A percentile compares a stretch with the other conserved stretches of the same genome.
Evolutionary conservation across 371 early-diverging fungal species (phyloP).

Genomic region (Mucor saturninus): DNA sequence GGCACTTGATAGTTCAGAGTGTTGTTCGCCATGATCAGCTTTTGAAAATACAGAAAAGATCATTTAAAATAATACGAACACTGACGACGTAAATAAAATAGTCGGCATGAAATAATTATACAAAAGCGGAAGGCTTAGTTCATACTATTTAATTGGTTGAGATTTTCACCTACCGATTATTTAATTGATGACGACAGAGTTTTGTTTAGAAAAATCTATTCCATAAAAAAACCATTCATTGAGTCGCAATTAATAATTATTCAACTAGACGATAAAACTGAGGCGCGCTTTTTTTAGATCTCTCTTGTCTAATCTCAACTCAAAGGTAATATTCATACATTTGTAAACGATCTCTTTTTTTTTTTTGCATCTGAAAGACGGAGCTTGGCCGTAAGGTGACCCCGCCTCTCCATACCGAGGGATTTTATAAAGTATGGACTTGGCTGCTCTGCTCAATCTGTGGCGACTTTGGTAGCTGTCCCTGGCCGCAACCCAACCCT

Average conservation of each 20-base stretch:
- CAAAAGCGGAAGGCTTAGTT: no score
- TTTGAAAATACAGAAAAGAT: conserved; percentile 15
- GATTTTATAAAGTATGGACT: conserved; percentile 26
- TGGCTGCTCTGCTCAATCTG: conserved; percentile 31
- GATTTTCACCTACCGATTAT: no score
- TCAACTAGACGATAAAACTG: conserved; percentile 13
- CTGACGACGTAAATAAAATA: no score
- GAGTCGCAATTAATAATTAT: not conserved
- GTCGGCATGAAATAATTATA: no score
- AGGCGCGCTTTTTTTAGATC: conserved; percentile 16
- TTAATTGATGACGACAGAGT: no score
- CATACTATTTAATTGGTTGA: no score
- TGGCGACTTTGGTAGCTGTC: conserved; percentile 26
- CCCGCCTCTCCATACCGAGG: conserved; percentile 25
- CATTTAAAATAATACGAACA: no score
- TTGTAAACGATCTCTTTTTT: conserved; percentile 1
- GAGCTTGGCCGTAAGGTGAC: conserved; percentile 27
- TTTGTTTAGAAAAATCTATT: no score
- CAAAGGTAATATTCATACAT: conserved; percentile 15
- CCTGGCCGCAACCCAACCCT: conserved; percentile 25
- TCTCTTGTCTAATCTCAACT: conserved; percentile 11
- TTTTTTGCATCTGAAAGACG: conserved; percentile 21
- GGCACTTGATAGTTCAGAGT: conserved; percentile 17
- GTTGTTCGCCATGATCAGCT: conserved; percentile 11
- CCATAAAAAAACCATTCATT: no score